Evolutionary conservation across 176 grass and related monocot species (phyloP).

Genomic region (Eleusine indica): DNA sequence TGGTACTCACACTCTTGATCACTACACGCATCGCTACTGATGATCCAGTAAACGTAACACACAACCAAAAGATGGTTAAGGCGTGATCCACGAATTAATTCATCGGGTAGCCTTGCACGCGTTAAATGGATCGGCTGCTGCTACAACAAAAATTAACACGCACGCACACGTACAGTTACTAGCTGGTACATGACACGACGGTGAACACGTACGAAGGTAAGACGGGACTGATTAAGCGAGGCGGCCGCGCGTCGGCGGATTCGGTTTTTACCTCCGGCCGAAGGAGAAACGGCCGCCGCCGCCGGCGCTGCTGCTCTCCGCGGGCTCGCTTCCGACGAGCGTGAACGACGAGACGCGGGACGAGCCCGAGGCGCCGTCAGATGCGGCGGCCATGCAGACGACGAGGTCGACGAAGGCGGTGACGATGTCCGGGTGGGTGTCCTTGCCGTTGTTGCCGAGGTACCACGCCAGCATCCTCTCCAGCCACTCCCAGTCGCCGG

Average conservation of each 20-base stretch:
- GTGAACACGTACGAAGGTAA: neutral
- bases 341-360: slow-evolving; percentile 49
- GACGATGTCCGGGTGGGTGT: slow-evolving; percentile 62
- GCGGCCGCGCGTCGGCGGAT: neutral
- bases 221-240: neutral
- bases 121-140: neutral
- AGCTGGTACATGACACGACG: neutral
- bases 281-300: slow-evolving; percentile 22
- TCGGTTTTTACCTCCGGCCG: slow-evolving; percentile 33
- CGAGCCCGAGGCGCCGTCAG: neutral
- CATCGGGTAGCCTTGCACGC: neutral
- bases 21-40: neutral
- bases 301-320: slow-evolving; percentile 16
- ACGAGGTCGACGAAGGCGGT: slow-evolving; percentile 75
- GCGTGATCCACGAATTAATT: neutral
- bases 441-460: slow-evolving; percentile 58
- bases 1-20: neutral
- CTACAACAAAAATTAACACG: slow-evolving; percentile 30
- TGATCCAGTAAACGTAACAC: neutral
- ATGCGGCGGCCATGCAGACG: slow-evolving; percentile 24
- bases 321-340: slow-evolving; percentile 31
- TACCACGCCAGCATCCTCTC: slow-evolving; percentile 87
- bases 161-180: neutral
- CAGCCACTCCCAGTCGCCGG: slow-evolving; percentile 71
- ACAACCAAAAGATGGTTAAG: neutral